Evolutionary conservation across 2,329 filamentous ascomycete genomes (phyloP), one percentile per base, ranked within the genome.

Genomic region (Epichloe glyceriae): DNA sequence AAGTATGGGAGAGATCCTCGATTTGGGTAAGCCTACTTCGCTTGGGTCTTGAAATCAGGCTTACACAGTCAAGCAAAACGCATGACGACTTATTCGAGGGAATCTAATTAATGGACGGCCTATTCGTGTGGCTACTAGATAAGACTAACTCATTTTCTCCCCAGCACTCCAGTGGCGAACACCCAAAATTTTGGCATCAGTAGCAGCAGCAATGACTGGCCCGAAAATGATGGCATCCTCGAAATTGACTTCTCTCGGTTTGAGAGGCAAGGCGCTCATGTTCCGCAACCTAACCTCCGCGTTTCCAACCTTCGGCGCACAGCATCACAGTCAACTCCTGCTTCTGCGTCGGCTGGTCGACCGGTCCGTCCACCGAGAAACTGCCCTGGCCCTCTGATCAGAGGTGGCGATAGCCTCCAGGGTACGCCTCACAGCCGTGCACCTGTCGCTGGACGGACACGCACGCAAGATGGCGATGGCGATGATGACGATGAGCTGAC

Each of bases 1-100:
- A 69, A 70, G 52, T 71, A 71, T 42, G 68, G 69, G 0, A 64
- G 60, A 38, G 67, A 70, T 38, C 65, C 68, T 0, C 60, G 62
- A 6, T 70, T 64, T 50, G 63, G 64, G 69, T 70, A 60, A 51
- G 67, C 15, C 19, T 35, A 34, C 10, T 41, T 38, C 15, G 6
- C 4, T 12, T 10, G n/a, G 11, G 46, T 22, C 14, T 22, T 30
- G 10, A 10, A 30, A 30, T 4, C 30, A 30, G 30, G 30, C 30
- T 11, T 4, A 30, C 3, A 10, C 30, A 30, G 30, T 38, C 22
- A 17, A 48, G 11, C 41, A 34, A 19, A 26, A 26, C 15, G 22
- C 7, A 40, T 35, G 7, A 15, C 10, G n/a, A 15, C n/a, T 5
- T 11, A 20, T 30, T 30, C 30, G 26, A 30, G 10, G 8, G 3